Evolutionary conservation across 2,329 filamentous ascomycete species (phyloP), one percentile per base, ranked within the genome.

Genomic region (Ambrosiella xylebori): DNA sequence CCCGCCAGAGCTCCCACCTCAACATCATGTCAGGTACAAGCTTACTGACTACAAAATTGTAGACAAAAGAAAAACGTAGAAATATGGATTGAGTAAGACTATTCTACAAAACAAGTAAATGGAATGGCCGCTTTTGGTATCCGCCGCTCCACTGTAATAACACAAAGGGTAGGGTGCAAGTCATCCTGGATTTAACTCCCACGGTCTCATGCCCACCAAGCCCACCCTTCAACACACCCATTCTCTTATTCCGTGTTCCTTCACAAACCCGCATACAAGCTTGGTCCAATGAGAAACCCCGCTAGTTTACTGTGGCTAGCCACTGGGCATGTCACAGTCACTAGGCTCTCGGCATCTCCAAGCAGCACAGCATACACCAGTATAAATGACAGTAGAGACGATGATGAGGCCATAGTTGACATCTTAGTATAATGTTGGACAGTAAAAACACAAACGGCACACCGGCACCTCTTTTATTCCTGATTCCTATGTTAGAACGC

Each of bases 391-490:
- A 37, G 8, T 15, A 54, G n/a, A 37, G 12, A 4, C 9, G 39
- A 39, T n/a, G 2, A 36, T 39, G n/a, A 54, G n/a, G 19, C n/a
- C 38, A 54, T 17, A 40, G 36, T 39, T 39, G 51, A 37, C 36
- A 37, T 27, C 49, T 19, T 53, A 11, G 52, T 54, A 47, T 40
- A 47, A 13, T 8, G 27, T 53, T 35, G 27, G n/a, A n/a, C 19
- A 44, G 39, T n/a, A 39, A 57, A 49, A 58, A 54, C 39, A 54
- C 38, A 58, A 40, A 54, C 19, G 54, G 39, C 56, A 54, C 56
- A 47, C 50, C 44, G 44, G 50, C 19, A 35, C 53, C 52, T 37
- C 38, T 55, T 59, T 59, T 27, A 35, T 41, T 56, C 37, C 52
- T 47, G 41, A 55, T 44, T 59, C 38, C 40, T 50, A 54, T 54